A percentile compares a stretch with the other conserved stretches of the same genome.
These are phyloP conservation scores for Physcia stellaris DNA, from an alignment of 495 filamentous ascomycete genomes.

Conservation along the genomic window DNA sequence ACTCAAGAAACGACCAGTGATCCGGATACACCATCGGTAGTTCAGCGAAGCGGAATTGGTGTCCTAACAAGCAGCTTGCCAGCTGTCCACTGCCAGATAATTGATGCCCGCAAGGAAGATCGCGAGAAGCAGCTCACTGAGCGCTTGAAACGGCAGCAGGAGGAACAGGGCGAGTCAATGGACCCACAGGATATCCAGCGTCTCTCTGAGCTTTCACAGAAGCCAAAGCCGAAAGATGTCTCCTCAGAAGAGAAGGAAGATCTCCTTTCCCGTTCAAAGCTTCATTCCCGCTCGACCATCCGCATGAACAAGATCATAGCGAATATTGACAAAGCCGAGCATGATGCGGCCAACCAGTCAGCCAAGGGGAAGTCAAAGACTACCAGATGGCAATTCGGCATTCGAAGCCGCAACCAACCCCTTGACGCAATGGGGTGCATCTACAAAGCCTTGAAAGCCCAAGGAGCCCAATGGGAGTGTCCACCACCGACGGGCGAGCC, in stretches of 20 bases:
- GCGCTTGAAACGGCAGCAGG: conserved; percentile 12
- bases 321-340: conserved; percentile 44
- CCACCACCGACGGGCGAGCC: conserved; percentile 22
- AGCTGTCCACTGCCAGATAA: conserved; percentile 76
- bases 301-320: conserved; percentile 35
- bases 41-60: conserved; percentile 65
- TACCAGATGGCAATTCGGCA: conserved; percentile 95
- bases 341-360: conserved; percentile 13
- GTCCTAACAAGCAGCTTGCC: conserved; percentile 84
- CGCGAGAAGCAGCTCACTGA: conserved; percentile 16
- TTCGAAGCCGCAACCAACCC: conserved; percentile 82
- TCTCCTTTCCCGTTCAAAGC: conserved; percentile 61
- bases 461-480: conserved; percentile 74
- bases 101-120: conserved; percentile 53
- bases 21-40: conserved; percentile 5
- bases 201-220: conserved; percentile 5
- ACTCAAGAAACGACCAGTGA: background rate
- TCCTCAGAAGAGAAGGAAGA: conserved; percentile 65
- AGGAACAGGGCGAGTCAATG: conserved; percentile 8
- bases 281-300: conserved; percentile 51
- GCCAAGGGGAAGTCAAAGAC: conserved; percentile 47
- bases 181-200: conserved; percentile 6
- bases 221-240: conserved; percentile 21
- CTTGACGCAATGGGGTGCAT: conserved; percentile 88
- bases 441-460: conserved; percentile 74